phyloP scores from a whole-genome alignment of 306 rosid genomes.

The Spatholobus suberectus region DNA sequence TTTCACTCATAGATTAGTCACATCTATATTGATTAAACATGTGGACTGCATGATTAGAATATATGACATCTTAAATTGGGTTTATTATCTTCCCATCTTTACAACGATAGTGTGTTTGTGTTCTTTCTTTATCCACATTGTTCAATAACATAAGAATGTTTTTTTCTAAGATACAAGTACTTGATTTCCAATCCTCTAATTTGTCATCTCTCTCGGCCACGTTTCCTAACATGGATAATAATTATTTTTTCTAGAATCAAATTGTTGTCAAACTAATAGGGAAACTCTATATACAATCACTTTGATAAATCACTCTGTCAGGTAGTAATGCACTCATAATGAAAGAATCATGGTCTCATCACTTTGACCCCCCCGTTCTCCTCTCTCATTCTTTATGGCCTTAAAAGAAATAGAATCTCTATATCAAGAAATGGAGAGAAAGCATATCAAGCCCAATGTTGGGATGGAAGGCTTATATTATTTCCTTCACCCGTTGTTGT shows the following conservation, averaged over 20 bases:
- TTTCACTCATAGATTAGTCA: slow-evolving; percentile 40
- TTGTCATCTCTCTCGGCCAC: slow-evolving; percentile 30
- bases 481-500: too few relatives aligned
- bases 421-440: too few relatives aligned
- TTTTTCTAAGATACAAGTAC: neutral
- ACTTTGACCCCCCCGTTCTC: too few relatives aligned
- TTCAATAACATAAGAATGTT: slow-evolving; percentile 12
- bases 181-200: neutral
- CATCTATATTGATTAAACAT: slow-evolving; percentile 25
- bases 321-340: neutral
- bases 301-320: neutral
- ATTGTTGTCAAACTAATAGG: slow-evolving; percentile 22
- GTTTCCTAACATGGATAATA: slow-evolving; percentile 15
- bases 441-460: too few relatives aligned
- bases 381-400: too few relatives aligned
- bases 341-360: neutral
- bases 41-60: slow-evolving; percentile 27
- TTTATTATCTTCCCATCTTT: neutral
- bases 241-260: slow-evolving; percentile 22
- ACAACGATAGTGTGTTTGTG: neutral
- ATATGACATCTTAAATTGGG: slow-evolving; percentile 7
- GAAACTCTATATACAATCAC: slow-evolving; percentile 42
- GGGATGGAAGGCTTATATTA: too few relatives aligned
- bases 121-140: neutral
- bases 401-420: too few relatives aligned